Evolutionary conservation across 1,139 yeast species (phyloP).

Genomic region (Petasospora rhodanensis): DNA sequence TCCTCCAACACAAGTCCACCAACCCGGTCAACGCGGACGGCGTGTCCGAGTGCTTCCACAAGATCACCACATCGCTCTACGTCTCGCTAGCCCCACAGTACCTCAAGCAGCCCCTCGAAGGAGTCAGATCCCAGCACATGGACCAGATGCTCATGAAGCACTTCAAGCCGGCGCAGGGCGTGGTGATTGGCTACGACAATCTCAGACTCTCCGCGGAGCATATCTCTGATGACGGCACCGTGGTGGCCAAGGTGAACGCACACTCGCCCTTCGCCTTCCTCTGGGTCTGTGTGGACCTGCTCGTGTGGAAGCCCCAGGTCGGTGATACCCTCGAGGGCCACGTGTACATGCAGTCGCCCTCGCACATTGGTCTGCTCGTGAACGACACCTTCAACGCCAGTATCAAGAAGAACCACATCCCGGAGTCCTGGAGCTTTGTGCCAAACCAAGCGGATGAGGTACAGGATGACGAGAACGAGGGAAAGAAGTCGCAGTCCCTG

Average conservation of each 20-base stretch:
- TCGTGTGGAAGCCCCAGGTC: slow-evolving; percentile 83
- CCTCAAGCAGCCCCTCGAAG: slow-evolving; percentile 62
- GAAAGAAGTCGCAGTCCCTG: slow-evolving; percentile 47
- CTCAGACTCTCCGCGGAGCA: slow-evolving; percentile 41
- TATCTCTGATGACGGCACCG: slow-evolving; percentile 26
- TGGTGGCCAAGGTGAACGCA: slow-evolving; percentile 61
- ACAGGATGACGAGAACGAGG: slow-evolving; percentile 24
- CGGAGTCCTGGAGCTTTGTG: slow-evolving; percentile 75
- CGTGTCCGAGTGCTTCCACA: slow-evolving; percentile 57
- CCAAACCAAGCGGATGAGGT: slow-evolving; percentile 52
- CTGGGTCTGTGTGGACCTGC: slow-evolving; percentile 82
- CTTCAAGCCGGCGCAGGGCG: slow-evolving; percentile 69
- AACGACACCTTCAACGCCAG: slow-evolving; percentile 95
- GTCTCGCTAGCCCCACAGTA: slow-evolving; percentile 85
- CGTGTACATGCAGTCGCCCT: slow-evolving; percentile 88
- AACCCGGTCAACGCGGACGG: slow-evolving; percentile 33
- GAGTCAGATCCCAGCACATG: slow-evolving; percentile 80
- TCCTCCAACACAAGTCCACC: slow-evolving; percentile 13
- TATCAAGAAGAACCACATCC: slow-evolving; percentile 79
- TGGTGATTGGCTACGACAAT: slow-evolving; percentile 74
- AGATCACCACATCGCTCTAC: slow-evolving; percentile 60
- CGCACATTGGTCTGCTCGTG: slow-evolving; percentile 85
- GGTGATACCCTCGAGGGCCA: slow-evolving; percentile 86
- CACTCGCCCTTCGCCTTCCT: slow-evolving; percentile 86
- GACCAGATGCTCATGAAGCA: slow-evolving; percentile 88